These are phyloP conservation scores for Pascua sp. DNA, from an alignment of 1,284 basidiomycete species.

Conservation along the genomic window DNA sequence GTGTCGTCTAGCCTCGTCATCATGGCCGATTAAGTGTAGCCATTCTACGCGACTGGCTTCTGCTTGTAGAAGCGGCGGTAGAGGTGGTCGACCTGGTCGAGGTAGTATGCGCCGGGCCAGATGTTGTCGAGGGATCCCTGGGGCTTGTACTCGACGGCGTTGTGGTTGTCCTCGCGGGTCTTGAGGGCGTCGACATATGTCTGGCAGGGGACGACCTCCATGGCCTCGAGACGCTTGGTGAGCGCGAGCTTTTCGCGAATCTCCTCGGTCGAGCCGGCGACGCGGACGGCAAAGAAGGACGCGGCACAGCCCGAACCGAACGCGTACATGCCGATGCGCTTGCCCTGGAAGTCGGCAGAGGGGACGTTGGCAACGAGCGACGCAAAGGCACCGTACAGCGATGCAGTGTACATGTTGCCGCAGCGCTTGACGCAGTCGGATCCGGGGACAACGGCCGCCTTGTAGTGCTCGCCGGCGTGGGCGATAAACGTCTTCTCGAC, in stretches of 20 bases:
- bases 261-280: conserved; percentile 78
- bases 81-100: conserved; percentile 85
- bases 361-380: conserved; percentile 70
- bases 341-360: conserved; percentile 59
- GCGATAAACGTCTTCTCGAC: conserved; percentile 90
- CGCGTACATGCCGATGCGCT: conserved; percentile 86
- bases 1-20: no score
- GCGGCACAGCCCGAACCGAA: conserved; percentile 91
- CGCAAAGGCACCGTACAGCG: conserved; percentile 88
- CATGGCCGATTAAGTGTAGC: background rate
- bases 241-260: conserved; percentile 78
- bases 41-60: conserved; percentile 23
- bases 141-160: conserved; percentile 79
- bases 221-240: conserved; percentile 68
- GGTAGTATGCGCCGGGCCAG: conserved; percentile 92
- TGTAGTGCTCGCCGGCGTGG: conserved; percentile 68
- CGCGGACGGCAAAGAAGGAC: conserved; percentile 80
- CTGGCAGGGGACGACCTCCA: conserved; percentile 88
- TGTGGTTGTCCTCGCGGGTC: conserved; percentile 95
- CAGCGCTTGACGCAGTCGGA: conserved; percentile 81
- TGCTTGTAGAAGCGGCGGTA: conserved; percentile 80
- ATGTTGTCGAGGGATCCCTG: conserved; percentile 84
- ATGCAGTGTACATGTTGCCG: conserved; percentile 99
- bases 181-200: conserved; percentile 73
- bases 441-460: conserved; percentile 65